A percentile compares a stretch with the other conserved stretches of the same genome.
Conservation (phyloP, 73 alveolate species). For the Tetrahymena borealis region DNA sequence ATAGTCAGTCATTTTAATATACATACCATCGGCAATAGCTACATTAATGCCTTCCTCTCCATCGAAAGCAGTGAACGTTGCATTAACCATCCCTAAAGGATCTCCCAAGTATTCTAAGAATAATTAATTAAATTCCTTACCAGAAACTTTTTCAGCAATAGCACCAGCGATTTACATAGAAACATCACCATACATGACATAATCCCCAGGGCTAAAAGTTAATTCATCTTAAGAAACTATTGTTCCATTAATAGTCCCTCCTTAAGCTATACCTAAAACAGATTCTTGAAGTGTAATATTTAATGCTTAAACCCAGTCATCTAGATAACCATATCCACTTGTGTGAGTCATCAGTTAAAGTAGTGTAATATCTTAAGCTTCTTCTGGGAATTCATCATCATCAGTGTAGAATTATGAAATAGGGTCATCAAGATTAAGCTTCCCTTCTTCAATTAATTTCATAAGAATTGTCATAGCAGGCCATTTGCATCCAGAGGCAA, state of each 20-base stretch:
- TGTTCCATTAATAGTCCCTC: neutral
- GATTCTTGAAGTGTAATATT: neutral
- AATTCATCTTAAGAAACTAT: neutral
- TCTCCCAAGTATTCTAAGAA: neutral
- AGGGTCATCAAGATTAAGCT: neutral
- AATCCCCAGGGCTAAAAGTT: neutral
- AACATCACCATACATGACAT: neutral
- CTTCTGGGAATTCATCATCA: neutral
- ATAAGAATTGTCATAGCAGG: conserved; percentile 7
- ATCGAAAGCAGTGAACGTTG: conserved; percentile 18
- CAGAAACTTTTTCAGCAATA: conserved; percentile 16
- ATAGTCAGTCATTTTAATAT: conserved; percentile 9
- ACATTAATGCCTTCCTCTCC: conserved; percentile 8
- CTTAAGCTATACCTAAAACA: conserved; percentile 9
- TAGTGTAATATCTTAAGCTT: neutral
- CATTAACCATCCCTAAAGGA: conserved; percentile 15
- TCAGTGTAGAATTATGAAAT: neutral
- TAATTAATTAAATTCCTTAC: conserved; percentile 9
- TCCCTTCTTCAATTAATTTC: conserved; percentile 8
- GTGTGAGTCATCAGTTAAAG: neutral
- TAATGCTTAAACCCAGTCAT: neutral
- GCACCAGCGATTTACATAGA: conserved; percentile 13
- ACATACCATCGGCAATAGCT: conserved; percentile 22
- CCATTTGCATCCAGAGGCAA: conserved; percentile 35
- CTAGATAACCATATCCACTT: neutral